Evolutionary conservation across 140 eudicot genomes (phyloP), one percentile per base, ranked within the genome.

Genomic region (Bidens hawaiensis): DNA sequence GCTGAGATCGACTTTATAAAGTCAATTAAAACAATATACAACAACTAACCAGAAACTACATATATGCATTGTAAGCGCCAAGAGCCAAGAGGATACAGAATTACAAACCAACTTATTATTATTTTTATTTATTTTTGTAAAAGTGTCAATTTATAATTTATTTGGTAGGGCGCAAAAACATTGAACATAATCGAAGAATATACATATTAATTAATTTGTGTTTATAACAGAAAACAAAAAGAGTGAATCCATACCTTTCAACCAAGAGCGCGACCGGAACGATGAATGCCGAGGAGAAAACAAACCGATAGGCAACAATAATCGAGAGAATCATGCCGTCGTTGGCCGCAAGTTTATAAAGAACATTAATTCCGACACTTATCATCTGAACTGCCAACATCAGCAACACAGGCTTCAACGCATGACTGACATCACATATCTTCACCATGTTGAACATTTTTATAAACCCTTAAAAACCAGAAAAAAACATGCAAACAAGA

Each of bases 301-400:
- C 3, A 19, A 73, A 78, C 4, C 84, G 74, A 25, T 73, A 78
- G 2, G 84, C 80, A 23, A 74, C 49, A 5, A 74, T 63, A 49
- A 78, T 45, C 19, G 68, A 38, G 16, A 78, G 55, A 24, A 22
- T 59, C 66, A 78, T 69, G 41, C 79, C 77, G 34, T 62, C 80
- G 17, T 30, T 64, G 28, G 74, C 74, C 40, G 80, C 80, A 3
- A 78, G 47, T 67, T 78, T 74, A 48, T 73, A 74, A 21, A 69
- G 30, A 12, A 78, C 62, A 6, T 74, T 78, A 19, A 56, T 34
- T 25, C 80, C 84, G 11, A 74, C 80, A 13, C 55, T 45, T 15
- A 62, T 38, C 0, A 49, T 14, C 50, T 78, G 84, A 33, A 63
- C 70, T 9, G 47, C 15, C 22, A 78, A 51, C 84, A 78, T 78